phyloP scores from a whole-genome alignment of 306 rosid species.

The cucumber (Cucumis sativus) region DNA sequence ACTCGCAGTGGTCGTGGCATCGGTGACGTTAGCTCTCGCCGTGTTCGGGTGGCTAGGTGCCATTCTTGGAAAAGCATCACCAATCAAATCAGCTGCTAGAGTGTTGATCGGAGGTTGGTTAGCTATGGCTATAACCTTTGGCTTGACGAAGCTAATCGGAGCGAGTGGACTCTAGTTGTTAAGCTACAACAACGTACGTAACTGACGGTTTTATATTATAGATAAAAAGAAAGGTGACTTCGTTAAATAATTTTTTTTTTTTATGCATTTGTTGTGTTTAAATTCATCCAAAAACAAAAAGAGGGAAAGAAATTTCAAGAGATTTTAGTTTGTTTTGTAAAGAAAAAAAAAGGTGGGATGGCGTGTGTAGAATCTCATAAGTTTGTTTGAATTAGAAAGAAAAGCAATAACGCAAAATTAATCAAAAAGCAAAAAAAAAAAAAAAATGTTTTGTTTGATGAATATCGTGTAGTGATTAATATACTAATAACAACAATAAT shows the following conservation, averaged over 20 bases:
- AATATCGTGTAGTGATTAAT: not conserved
- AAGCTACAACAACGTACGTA: not conserved
- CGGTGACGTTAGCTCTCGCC: conserved; percentile 57
- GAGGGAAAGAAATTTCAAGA: not conserved
- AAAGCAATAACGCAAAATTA: not conserved
- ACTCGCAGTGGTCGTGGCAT: conserved; percentile 39
- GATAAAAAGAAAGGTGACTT: not conserved
- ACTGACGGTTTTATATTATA: not conserved
- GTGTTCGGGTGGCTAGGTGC: conserved; percentile 80
- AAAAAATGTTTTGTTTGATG: not conserved
- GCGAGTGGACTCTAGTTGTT: conserved; percentile 32
- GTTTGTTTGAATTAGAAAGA: not conserved
- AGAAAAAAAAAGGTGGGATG: not conserved
- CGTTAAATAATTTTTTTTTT: not conserved
- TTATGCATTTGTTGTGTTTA: not conserved
- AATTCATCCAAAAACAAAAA: not conserved
- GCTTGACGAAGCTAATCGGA: conserved; percentile 67
- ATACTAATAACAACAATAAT: too few relatives aligned
- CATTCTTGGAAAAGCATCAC: conserved; percentile 49
- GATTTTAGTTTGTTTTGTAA: not conserved
- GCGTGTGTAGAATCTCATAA: not conserved
- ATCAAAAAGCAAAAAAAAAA: too few relatives aligned
- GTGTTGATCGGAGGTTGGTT: conserved; percentile 86
- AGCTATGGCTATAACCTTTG: conserved; percentile 81
- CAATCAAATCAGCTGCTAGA: conserved; percentile 33